Percentiles rank a stretch among this genome's conserved stretches.
phyloP scores from a whole-genome alignment of 202 grass and related monocot species.

The Setaria italica region DNA sequence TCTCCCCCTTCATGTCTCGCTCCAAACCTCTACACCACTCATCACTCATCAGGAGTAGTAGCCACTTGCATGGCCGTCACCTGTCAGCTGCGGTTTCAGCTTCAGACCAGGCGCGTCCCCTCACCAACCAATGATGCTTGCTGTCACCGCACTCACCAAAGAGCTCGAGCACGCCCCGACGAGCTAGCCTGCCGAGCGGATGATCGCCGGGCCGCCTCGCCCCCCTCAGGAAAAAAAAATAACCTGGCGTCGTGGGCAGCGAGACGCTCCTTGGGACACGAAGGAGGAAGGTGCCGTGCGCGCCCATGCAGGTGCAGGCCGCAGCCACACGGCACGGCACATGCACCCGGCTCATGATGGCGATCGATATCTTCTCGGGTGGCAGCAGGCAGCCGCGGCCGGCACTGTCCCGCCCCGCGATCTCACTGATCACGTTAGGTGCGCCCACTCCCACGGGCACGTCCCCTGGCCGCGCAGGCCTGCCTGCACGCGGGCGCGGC shows the following conservation, averaged over 20 bases:
- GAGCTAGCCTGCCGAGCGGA: constrained; percentile 15
- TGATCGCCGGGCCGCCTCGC: not conserved
- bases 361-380: not conserved
- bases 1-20: not conserved
- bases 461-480: not conserved
- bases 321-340: constrained; percentile 17
- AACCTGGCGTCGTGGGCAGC: constrained; percentile 20
- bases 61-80: not conserved
- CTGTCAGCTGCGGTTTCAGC: not conserved
- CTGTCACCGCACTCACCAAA: constrained; percentile 23
- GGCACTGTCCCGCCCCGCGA: not conserved
- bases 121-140: not conserved
- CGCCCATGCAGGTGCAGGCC: not conserved
- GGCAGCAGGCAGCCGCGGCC: not conserved
- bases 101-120: not conserved
- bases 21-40: not conserved
- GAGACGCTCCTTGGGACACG: not conserved
- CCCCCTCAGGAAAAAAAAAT: too few species aligned
- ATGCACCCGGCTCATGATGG: constrained; percentile 8
- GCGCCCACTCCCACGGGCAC: constrained; percentile 16
- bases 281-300: not conserved
- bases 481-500: not conserved
- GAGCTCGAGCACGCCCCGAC: not conserved
- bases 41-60: not conserved
- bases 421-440: constrained; percentile 16